A percentile compares a stretch with the other conserved stretches of the same genome.
Evolutionary conservation across 2,329 filamentous ascomycete genomes (phyloP).

Genomic region (Nemania bipapillata): DNA sequence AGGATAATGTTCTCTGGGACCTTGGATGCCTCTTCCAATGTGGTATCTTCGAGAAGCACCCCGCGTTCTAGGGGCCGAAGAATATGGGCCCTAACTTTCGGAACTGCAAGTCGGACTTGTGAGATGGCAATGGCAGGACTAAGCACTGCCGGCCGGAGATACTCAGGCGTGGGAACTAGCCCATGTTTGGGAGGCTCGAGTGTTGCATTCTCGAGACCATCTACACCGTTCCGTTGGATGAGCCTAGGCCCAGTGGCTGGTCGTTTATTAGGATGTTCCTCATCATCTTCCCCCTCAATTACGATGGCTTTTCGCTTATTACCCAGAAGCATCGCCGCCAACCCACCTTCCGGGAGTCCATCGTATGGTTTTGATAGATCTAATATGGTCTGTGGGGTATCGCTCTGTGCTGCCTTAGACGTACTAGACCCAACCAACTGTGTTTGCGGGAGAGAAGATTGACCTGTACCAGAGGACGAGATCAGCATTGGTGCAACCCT

Average conservation of each 20-base stretch:
- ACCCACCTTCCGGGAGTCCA: slow-evolving; percentile 87
- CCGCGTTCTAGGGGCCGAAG: slow-evolving; percentile 80
- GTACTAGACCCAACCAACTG: slow-evolving; percentile 83
- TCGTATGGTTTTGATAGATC: slow-evolving; percentile 95
- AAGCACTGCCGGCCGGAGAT: slow-evolving; percentile 85
- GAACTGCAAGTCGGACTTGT: slow-evolving; percentile 86
- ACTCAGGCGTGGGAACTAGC: slow-evolving; percentile 78
- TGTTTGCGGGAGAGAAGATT: slow-evolving; percentile 88
- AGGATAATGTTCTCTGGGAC: slow-evolving; percentile 78
- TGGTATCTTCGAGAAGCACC: slow-evolving; percentile 63
- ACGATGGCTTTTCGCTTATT: slow-evolving; percentile 88
- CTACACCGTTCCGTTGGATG: slow-evolving; percentile 78
- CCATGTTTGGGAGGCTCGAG: slow-evolving; percentile 69
- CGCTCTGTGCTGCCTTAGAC: slow-evolving; percentile 70
- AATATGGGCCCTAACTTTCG: slow-evolving; percentile 84
- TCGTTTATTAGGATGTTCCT: slow-evolving; percentile 64
- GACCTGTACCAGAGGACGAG: slow-evolving; percentile 85
- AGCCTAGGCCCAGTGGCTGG: slow-evolving; percentile 74
- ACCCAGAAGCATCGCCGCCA: slow-evolving; percentile 85
- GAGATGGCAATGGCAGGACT: slow-evolving; percentile 84
- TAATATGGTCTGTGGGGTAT: slow-evolving; percentile 81
- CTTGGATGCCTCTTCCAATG: slow-evolving; percentile 70
- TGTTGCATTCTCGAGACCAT: slow-evolving; percentile 81
- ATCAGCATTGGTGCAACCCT: slow-evolving; percentile 91
- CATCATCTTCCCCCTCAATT: slow-evolving; percentile 80